phyloP scores from a whole-genome alignment of 2,329 filamentous ascomycete genomes.

The Paecilomyces niveus region DNA sequence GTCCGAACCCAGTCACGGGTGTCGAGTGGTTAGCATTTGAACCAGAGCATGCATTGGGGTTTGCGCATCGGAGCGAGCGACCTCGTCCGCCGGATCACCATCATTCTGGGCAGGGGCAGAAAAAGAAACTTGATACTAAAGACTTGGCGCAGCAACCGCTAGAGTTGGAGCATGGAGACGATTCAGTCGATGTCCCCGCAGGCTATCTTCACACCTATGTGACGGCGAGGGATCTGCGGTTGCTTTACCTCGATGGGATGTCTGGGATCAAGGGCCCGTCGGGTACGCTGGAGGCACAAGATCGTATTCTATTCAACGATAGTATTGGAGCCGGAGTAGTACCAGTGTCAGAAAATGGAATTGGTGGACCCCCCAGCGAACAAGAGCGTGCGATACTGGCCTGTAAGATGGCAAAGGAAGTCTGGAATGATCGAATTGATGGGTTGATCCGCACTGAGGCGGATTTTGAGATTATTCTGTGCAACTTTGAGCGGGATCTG shows the following conservation, averaged over 20 bases:
- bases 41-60: slow-evolving; percentile 59
- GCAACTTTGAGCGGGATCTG: slow-evolving; percentile 47
- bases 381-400: slow-evolving; percentile 40
- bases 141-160: not conserved
- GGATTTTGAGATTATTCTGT: slow-evolving; percentile 63
- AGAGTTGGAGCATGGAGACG: not conserved
- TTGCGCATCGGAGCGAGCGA: slow-evolving; percentile 37
- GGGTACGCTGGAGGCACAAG: slow-evolving; percentile 61
- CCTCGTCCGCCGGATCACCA: not conserved
- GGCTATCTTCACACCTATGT: slow-evolving; percentile 62
- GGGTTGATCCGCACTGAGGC: slow-evolving; percentile 60
- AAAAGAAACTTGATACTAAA: no score
- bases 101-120: no score
- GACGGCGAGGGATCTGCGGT: slow-evolving; percentile 47
- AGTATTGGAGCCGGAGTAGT: not conserved
- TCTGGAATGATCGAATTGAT: slow-evolving; percentile 49
- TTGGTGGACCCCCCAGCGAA: slow-evolving; percentile 36
- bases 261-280: slow-evolving; percentile 55
- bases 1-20: slow-evolving; percentile 37
- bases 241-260: slow-evolving; percentile 66
- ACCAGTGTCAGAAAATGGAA: not conserved
- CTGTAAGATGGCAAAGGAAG: slow-evolving; percentile 47
- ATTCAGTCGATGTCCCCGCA: slow-evolving; percentile 10
- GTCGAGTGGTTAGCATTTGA: slow-evolving; percentile 67
- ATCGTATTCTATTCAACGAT: slow-evolving; percentile 48